Evolutionary conservation across 1,284 basidiomycete genomes (phyloP), one percentile per base, ranked within the genome.

Genomic region (Austropuccinia psidii): DNA sequence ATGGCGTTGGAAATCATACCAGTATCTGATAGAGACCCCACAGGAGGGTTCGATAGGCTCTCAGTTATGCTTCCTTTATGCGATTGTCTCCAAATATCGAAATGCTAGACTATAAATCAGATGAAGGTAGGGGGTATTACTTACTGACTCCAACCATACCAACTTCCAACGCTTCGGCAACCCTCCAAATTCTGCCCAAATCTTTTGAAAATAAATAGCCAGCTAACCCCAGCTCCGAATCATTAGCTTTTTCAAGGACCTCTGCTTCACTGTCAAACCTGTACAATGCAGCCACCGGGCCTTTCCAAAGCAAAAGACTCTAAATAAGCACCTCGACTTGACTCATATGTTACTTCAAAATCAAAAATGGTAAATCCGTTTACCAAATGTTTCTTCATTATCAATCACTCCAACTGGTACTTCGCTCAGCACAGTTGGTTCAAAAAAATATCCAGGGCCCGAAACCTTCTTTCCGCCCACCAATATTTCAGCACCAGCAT

Each of bases 141-240:
- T 39, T 39, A 66, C 55, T 74, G 73, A 86, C 85, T 49, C 91
- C 90, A 33, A 95, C 91, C 94, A 98, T 98, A 8, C 96, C 96
- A 4, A 93, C 91, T 82, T 99, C 91, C 55, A 98, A 84, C 75
- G 87, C 89, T 82, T 97, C 95, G n/a, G 93, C 92, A n/a, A 99
- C 93, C 55, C 95, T 86, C 91, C 92, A 98, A 73, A 93, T 89
- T 35, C 94, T 84, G 7, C 90, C 90, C 1, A 95, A 84, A 81
- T 98, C 94, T 75, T 90, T 84, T 54, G 91, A 92, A 83, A 87
- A 97, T 84, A 97, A 93, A 37, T 74, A 78, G 47, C 90, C 93
- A 5, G 94, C 93, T 21, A 99, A 85, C 0, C 96, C 96, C 55
- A 91, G 87, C 29, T 90, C 86, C 0, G 89, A 85, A 77, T 87